Conservation (phyloP, 2,329 filamentous ascomycete species). For the Davidsoniella neocaledoniae region DNA sequence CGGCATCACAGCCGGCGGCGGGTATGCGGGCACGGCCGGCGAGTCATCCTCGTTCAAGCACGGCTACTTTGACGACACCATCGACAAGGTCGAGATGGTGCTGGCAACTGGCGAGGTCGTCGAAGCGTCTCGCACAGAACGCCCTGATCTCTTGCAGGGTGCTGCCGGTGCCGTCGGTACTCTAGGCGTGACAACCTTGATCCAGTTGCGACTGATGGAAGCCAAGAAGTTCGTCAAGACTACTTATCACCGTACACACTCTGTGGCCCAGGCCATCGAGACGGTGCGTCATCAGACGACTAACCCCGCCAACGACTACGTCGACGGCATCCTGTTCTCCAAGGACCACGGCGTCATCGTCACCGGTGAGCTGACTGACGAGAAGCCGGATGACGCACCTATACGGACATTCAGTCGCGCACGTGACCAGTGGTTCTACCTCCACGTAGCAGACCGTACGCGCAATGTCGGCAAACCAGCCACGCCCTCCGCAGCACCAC, state of each 20-base stretch:
- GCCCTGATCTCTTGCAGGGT: conserved; percentile 43
- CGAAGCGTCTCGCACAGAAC: conserved; percentile 27
- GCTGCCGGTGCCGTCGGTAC: conserved; percentile 53
- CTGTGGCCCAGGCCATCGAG: conserved; percentile 29
- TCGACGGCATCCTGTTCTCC: conserved; percentile 55
- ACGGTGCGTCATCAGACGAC: conserved; percentile 31
- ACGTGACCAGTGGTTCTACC: conserved; percentile 60
- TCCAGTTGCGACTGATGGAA: conserved; percentile 46
- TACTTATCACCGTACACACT: conserved; percentile 39
- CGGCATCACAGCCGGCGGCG: conserved; percentile 57
- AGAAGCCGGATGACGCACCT: conserved; percentile 22
- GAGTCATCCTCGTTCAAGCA: conserved; percentile 54
- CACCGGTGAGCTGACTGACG: conserved; percentile 43
- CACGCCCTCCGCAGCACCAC: conserved; percentile 10
- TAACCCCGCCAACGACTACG: conserved; percentile 41
- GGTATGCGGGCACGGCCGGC: conserved; percentile 53
- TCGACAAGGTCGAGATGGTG: conserved; percentile 50
- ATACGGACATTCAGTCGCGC: conserved; percentile 41
- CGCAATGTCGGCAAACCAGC: conserved; percentile 14
- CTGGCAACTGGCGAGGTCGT: conserved; percentile 49
- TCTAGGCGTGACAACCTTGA: conserved; percentile 47
- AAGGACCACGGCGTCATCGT: conserved; percentile 47
- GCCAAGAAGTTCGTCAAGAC: conserved; percentile 45
- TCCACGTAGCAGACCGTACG: conserved; percentile 43
- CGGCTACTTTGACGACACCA: conserved; percentile 53